Evolutionary conservation across 169 alveolate species (phyloP), one percentile per base, ranked within the genome.

Genomic region (Plasmodium fragile): DNA sequence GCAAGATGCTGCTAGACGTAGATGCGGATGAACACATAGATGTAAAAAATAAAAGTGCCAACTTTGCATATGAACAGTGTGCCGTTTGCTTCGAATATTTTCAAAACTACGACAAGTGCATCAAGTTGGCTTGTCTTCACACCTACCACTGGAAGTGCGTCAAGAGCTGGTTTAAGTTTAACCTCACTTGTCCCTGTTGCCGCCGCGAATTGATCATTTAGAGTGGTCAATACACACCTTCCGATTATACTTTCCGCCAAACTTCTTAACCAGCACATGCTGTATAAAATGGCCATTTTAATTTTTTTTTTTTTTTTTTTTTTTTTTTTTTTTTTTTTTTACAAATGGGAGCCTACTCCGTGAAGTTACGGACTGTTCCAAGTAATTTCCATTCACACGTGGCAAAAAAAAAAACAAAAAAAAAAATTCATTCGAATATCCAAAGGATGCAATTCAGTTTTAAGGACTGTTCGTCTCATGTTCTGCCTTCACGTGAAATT

Each of bases 111-210:
- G 96, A 94, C 25, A 77, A 71, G 78, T 94, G 94, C 18, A 95
- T 94, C 34, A 94, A 82, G 55, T 39, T 94, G 41, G 92, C 80
- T 10, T 94, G 96, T 45, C 82, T 92, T 1, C 96, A 94, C 83
- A 92, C 95, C 73, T 94, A 92, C 78, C 96, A 94, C 52, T 83
- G 92, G 82, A 94, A 94, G 36, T 94, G 96, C 55, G 95, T 94
- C 52, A 77, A 94, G 52, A 95, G 81, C 25, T 94, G 96, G 96
- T 83, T 94, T 52, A 83, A 69, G 75, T 92, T 94, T 92, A 92
- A 94, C 22, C 92, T 92, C 30, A 94, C 95, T 7, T 94, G 96
- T 52, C 96, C 96, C n/a, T 85, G 93, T 43, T 85, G 93, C 41
- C 55, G 93, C 2, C 90, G 71, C 22, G 41, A 49, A 8, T 18